Conservation (phyloP, 2,329 filamentous ascomycete species). For the Diaporthe citriasiana region DNA sequence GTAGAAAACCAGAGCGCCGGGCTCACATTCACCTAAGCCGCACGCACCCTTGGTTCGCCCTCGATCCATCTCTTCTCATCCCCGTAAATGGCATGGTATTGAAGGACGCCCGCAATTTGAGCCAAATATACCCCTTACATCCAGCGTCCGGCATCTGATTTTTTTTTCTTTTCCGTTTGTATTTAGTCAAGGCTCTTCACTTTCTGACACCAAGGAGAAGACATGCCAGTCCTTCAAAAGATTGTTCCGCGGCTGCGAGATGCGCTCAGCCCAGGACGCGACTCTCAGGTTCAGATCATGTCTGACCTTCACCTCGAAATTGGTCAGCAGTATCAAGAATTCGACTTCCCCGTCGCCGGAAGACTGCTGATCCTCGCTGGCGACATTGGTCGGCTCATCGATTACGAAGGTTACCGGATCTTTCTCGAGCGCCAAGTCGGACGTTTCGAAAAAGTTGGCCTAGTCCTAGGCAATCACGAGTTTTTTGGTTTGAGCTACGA, state of each 20-base stretch:
- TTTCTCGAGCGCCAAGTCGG: slow-evolving; percentile 63
- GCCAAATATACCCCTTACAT: background rate
- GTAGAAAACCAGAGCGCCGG: background rate
- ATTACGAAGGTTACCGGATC: slow-evolving; percentile 59
- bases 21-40: background rate
- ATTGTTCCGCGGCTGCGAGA: background rate
- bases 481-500: slow-evolving; percentile 62
- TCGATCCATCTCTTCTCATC: background rate
- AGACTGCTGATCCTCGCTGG: slow-evolving; percentile 62
- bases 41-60: background rate
- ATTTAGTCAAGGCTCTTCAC: background rate
- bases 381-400: slow-evolving; percentile 63
- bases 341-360: slow-evolving; percentile 56
- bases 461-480: slow-evolving; percentile 68
- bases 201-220: background rate
- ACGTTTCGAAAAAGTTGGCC: slow-evolving; percentile 59
- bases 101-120: background rate
- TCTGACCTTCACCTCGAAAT: slow-evolving; percentile 67
- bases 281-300: slow-evolving; percentile 55
- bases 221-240: background rate
- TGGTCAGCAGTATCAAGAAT: slow-evolving; percentile 58
- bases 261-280: background rate
- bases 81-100: background rate
- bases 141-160: background rate
- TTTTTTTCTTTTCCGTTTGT: too few species aligned